phyloP scores from a whole-genome alignment of 176 grass and related monocot genomes.

The Carex pumila region DNA sequence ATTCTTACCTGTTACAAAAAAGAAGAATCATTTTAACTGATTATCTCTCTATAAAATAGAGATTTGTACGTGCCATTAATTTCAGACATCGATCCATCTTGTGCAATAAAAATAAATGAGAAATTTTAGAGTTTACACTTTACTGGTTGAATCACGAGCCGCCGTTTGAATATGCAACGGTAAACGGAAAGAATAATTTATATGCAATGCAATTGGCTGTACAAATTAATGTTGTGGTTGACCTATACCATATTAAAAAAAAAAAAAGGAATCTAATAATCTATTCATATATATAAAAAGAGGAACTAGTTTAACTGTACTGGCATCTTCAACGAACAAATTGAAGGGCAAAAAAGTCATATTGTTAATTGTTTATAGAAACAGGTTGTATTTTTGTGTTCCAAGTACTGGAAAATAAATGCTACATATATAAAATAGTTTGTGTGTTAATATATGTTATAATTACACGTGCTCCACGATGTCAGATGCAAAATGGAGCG shows the following conservation, averaged over 20 bases:
- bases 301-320: neutral
- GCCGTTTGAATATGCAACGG: neutral
- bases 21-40: neutral
- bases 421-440: neutral
- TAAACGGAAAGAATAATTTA: constrained; percentile 11
- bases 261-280: neutral
- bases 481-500: neutral
- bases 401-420: neutral
- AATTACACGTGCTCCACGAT: neutral
- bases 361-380: neutral
- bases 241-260: neutral
- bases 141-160: constrained; percentile 4
- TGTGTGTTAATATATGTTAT: neutral
- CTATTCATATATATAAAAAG: neutral
- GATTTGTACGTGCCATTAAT: neutral
- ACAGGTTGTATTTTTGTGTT: neutral
- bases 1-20: neutral
- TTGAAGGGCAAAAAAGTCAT: neutral
- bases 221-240: neutral
- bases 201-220: neutral
- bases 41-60: neutral
- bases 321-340: neutral
- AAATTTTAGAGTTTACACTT: neutral
- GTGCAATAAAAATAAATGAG: neutral
- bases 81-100: neutral